Percentiles rank a stretch among this genome's conserved stretches.
phyloP scores from a whole-genome alignment of 2,329 filamentous ascomycete genomes.

The Monosporascus ibericus region DNA sequence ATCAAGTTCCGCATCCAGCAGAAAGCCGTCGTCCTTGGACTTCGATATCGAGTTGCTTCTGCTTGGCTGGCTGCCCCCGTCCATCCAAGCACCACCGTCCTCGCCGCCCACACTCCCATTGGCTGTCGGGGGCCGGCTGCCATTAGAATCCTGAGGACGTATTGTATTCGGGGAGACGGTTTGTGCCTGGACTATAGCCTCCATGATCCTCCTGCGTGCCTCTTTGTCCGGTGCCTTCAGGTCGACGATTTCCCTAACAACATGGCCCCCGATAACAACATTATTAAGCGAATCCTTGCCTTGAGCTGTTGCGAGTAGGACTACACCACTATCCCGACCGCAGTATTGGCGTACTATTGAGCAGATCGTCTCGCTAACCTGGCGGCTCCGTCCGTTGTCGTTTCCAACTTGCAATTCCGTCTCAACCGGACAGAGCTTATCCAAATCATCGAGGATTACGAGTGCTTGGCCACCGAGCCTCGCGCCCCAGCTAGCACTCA shows the following conservation, averaged over 20 bases:
- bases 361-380: constrained; percentile 84
- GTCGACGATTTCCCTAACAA: constrained; percentile 84
- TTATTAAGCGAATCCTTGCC: constrained; percentile 90
- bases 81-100: constrained; percentile 66
- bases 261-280: constrained; percentile 82
- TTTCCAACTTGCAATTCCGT: constrained; percentile 91
- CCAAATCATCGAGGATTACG: constrained; percentile 87
- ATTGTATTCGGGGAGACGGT: constrained; percentile 33
- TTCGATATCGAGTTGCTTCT: constrained; percentile 27
- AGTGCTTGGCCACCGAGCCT: constrained; percentile 76
- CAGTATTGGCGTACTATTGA: constrained; percentile 81
- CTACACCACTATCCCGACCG: constrained; percentile 69
- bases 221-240: constrained; percentile 93
- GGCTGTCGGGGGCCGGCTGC: constrained; percentile 52
- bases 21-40: constrained; percentile 53
- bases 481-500: constrained; percentile 85
- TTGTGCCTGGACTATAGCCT: constrained; percentile 63
- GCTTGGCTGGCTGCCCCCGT: constrained; percentile 57
- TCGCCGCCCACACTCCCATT: constrained; percentile 43
- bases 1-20: constrained; percentile 72
- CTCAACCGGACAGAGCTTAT: constrained; percentile 87
- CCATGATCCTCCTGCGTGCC: constrained; percentile 73
- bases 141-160: constrained; percentile 30
- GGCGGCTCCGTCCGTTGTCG: constrained; percentile 86
- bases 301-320: constrained; percentile 84